Percentiles rank a stretch among this genome's conserved stretches.
Evolutionary conservation across 2,329 filamentous ascomycete genomes (phyloP).

Genomic region (Dactylellina sp.): DNA sequence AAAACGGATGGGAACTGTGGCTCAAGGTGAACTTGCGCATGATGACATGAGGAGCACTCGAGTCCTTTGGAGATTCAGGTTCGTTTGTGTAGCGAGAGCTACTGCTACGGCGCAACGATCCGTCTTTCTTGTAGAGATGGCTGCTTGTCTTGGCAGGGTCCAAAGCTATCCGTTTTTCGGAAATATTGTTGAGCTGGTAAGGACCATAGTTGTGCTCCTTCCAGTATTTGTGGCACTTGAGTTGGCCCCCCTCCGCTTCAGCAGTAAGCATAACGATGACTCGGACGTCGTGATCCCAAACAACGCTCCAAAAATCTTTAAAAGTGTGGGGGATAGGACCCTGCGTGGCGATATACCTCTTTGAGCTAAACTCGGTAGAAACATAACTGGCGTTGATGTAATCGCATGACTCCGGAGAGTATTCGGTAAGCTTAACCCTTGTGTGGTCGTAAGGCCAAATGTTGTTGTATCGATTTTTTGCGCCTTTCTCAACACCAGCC

Average conservation of each 20-base stretch:
- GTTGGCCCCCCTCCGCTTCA: slow-evolving; percentile 88
- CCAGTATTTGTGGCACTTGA: slow-evolving; percentile 98
- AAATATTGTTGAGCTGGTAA: slow-evolving; percentile 79
- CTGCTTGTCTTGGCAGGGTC: slow-evolving; percentile 68
- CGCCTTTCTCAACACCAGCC: slow-evolving; percentile 92
- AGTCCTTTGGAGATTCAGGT: slow-evolving; percentile 58
- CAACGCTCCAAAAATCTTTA: slow-evolving; percentile 95
- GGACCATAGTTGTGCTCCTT: slow-evolving; percentile 80
- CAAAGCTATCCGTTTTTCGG: slow-evolving; percentile 83
- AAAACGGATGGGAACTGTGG: slow-evolving; percentile 81
- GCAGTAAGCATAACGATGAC: slow-evolving; percentile 97
- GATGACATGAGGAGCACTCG: slow-evolving; percentile 79
- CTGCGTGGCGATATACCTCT: slow-evolving; percentile 94
- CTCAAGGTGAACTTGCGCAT: slow-evolving; percentile 88
- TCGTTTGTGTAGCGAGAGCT: slow-evolving; percentile 53
- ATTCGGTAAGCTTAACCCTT: slow-evolving; percentile 80
- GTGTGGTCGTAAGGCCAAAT: slow-evolving; percentile 97
- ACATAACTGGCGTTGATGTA: slow-evolving; percentile 96
- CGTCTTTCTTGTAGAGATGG: slow-evolving; percentile 60
- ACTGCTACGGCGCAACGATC: slow-evolving; percentile 47
- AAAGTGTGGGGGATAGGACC: slow-evolving; percentile 93
- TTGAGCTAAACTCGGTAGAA: slow-evolving; percentile 82
- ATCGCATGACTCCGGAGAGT: slow-evolving; percentile 78
- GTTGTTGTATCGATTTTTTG: slow-evolving; percentile 97
- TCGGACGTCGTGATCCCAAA: slow-evolving; percentile 96